Conservation (phyloP, 106 monocot species). For the Dactylorhiza incarnata region DNA sequence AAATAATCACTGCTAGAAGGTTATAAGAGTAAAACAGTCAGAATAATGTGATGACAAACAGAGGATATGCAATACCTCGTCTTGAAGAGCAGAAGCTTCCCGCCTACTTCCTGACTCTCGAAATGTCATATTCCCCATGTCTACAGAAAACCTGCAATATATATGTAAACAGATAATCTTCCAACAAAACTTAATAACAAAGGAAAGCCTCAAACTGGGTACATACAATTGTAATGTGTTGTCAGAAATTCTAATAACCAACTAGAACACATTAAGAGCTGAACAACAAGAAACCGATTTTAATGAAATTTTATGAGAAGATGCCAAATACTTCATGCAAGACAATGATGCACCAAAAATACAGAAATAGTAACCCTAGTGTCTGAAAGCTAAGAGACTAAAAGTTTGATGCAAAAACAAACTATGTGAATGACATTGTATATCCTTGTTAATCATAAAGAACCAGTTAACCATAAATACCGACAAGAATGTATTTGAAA, state of each 20-base stretch:
- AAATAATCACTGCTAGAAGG: not conserved
- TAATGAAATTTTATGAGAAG: not conserved
- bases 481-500: not conserved
- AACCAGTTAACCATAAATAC: not conserved
- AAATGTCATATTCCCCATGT: slow-evolving; percentile 22
- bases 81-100: slow-evolving; percentile 62
- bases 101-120: slow-evolving; percentile 40
- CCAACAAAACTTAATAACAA: not conserved
- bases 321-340: not conserved
- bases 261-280: not conserved
- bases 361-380: not conserved
- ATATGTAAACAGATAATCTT: not conserved
- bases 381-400: not conserved
- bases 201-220: not conserved
- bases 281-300: not conserved
- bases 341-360: not conserved
- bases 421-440: not conserved
- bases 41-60: not conserved
- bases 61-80: slow-evolving; percentile 40
- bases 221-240: not conserved
- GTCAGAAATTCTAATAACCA: not conserved
- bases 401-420: not conserved
- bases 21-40: slow-evolving; percentile 1
- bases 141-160: slow-evolving; percentile 37
- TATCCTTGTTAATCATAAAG: not conserved